Evolutionary conservation across 768 basidiomycete genomes (phyloP).

Genomic region (Kwoniella pini): DNA sequence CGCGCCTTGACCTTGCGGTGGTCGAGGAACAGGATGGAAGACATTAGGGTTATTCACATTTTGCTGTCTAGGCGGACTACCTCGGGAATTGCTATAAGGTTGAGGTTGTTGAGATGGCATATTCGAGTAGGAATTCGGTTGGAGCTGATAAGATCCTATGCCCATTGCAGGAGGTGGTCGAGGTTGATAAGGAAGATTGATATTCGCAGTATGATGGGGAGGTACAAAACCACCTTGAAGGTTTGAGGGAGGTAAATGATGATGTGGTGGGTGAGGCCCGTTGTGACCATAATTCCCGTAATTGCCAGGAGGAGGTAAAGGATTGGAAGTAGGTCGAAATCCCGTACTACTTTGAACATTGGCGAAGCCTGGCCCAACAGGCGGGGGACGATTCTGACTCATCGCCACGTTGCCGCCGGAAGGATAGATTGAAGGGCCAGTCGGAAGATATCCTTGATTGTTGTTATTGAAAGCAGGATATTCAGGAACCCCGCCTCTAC

Average conservation of each 20-base stretch:
- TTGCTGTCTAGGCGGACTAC: conserved; percentile 10
- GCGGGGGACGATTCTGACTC: neutral
- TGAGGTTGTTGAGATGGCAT: neutral
- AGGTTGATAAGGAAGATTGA: neutral
- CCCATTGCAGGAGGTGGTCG: conserved; percentile 2
- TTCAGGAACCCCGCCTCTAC: neutral
- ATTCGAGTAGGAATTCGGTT: neutral
- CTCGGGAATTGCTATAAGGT: neutral
- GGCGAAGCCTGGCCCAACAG: neutral
- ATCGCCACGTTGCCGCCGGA: neutral
- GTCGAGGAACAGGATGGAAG: conserved; percentile 27
- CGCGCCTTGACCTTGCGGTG: conserved; percentile 14
- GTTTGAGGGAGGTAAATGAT: conserved; percentile 4
- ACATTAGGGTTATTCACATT: conserved; percentile 12
- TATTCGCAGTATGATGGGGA: neutral
- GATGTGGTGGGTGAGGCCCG: conserved; percentile 4
- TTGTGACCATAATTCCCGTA: neutral
- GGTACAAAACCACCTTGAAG: conserved; percentile 1
- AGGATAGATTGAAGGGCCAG: neutral
- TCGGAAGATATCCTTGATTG: neutral
- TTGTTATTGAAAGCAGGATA: neutral
- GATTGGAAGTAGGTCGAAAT: conserved; percentile 10
- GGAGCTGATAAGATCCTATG: neutral
- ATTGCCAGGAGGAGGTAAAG: conserved; percentile 2
- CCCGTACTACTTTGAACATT: neutral